Evolutionary conservation across 2,329 filamentous ascomycete genomes (phyloP).

Genomic region (Fusarium sp.): DNA sequence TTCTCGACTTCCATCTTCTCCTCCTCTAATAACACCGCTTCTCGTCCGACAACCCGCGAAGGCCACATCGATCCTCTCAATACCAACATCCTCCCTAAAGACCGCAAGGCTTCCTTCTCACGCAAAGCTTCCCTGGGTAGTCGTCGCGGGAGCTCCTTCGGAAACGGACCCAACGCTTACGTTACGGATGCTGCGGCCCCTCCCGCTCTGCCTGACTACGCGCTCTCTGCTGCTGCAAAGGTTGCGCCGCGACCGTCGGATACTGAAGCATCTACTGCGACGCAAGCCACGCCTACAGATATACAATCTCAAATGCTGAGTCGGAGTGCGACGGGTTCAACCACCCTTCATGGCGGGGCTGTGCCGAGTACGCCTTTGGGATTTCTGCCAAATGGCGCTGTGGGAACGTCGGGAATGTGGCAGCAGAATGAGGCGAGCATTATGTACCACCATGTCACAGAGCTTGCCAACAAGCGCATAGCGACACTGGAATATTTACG

Average conservation of each 20-base stretch:
- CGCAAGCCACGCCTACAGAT: slow-evolving; percentile 48
- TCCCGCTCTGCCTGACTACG: slow-evolving; percentile 67
- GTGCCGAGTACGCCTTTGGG: slow-evolving; percentile 26
- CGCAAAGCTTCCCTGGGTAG: slow-evolving; percentile 67
- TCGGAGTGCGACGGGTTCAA: slow-evolving; percentile 55
- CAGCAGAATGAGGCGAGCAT: slow-evolving; percentile 61
- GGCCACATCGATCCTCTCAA: slow-evolving; percentile 49
- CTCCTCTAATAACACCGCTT: slow-evolving; percentile 44
- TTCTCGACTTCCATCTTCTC: slow-evolving; percentile 55
- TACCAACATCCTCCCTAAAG: slow-evolving; percentile 55
- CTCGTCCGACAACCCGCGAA: slow-evolving; percentile 55
- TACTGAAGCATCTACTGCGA: slow-evolving; percentile 1
- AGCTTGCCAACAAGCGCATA: slow-evolving; percentile 91
- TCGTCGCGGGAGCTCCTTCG: slow-evolving; percentile 56
- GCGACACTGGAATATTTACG: slow-evolving; percentile 92
- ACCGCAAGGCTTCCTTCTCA: slow-evolving; percentile 65
- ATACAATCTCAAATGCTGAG: slow-evolving; percentile 57
- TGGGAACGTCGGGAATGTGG: slow-evolving; percentile 46
- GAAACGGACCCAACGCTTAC: slow-evolving; percentile 53
- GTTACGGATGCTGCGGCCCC: slow-evolving; percentile 62
- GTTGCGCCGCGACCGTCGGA: slow-evolving; percentile 48
- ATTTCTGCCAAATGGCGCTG: slow-evolving; percentile 32
- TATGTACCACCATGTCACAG: slow-evolving; percentile 77
- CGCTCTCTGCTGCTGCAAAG: slow-evolving; percentile 63
- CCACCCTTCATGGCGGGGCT: slow-evolving; percentile 44